Evolutionary conservation across 768 basidiomycete genomes (phyloP).

Genomic region (Agrocybe praecox): DNA sequence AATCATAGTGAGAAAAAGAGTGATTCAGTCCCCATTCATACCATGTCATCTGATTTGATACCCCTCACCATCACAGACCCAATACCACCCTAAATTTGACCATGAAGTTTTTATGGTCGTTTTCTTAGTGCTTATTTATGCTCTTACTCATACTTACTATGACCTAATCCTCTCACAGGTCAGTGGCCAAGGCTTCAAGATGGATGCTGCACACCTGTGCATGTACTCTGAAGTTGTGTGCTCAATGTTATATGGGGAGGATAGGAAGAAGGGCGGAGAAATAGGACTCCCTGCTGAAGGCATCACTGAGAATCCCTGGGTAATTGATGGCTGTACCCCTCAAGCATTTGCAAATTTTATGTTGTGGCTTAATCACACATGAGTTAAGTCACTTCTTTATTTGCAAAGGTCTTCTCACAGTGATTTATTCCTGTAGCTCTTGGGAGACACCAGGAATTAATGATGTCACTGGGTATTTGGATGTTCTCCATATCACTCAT

Average conservation of each 20-base stretch:
- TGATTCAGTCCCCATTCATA: too few relatives aligned
- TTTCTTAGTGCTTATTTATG: neutral
- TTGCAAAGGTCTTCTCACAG: neutral
- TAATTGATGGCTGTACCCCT: constrained; percentile 3
- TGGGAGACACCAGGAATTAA: constrained; percentile 2
- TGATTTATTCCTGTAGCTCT: neutral
- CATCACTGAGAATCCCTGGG: neutral
- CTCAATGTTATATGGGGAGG: neutral
- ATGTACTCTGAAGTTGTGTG: constrained; percentile 4
- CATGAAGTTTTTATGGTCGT: neutral
- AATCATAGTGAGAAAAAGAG: too few relatives aligned
- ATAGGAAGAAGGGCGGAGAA: neutral
- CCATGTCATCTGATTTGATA: neutral
- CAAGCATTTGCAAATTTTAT: constrained; percentile 7
- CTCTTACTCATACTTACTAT: neutral
- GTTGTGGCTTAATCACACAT: constrained; percentile 11
- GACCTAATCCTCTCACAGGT: neutral
- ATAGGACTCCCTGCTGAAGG: neutral
- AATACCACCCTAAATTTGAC: neutral
- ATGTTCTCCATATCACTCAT: constrained; percentile 12
- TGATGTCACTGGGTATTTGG: constrained; percentile 4
- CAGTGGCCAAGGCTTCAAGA: constrained; percentile 5
- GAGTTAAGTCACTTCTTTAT: neutral
- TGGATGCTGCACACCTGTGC: neutral
- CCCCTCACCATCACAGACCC: too few relatives aligned